Evolutionary conservation across 768 basidiomycete genomes (phyloP).

Genomic region (Termitomyces sp.): DNA sequence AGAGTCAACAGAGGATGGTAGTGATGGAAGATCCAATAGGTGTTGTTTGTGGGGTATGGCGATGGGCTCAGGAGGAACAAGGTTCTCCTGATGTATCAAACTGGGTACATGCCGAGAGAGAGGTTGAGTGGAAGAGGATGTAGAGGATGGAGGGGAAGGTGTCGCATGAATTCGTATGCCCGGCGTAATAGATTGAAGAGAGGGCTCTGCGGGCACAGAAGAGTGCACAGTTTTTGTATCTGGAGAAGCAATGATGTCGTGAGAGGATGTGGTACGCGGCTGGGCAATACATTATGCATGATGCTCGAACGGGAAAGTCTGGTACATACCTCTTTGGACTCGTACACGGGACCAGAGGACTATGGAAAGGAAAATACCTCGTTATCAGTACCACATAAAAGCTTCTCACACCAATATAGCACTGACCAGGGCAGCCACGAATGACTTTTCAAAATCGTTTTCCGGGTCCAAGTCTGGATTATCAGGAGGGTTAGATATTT

Average conservation of each 20-base stretch:
- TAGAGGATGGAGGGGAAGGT: not conserved
- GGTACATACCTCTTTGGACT: not conserved
- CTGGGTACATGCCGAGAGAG: not conserved
- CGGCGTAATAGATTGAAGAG: not conserved
- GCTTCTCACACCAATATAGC: not conserved
- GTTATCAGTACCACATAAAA: too few species aligned
- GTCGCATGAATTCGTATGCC: not conserved
- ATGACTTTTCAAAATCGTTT: slow-evolving; percentile 20
- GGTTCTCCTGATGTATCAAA: not conserved
- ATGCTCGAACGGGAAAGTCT: not conserved
- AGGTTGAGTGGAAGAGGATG: not conserved
- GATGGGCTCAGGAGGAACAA: not conserved
- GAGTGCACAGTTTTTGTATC: not conserved
- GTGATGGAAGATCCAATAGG: not conserved
- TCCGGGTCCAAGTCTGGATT: slow-evolving; percentile 23
- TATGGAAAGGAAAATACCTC: not conserved
- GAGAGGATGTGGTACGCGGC: not conserved
- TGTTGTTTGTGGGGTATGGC: not conserved
- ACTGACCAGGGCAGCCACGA: not conserved
- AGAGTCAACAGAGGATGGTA: not conserved
- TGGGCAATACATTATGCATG: not conserved
- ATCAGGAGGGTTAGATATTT: not conserved
- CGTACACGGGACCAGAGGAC: not conserved
- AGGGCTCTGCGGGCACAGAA: not conserved
- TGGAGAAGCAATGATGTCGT: not conserved